phyloP scores from a whole-genome alignment of 2,329 filamentous ascomycete genomes.

The Phoma sp. region DNA sequence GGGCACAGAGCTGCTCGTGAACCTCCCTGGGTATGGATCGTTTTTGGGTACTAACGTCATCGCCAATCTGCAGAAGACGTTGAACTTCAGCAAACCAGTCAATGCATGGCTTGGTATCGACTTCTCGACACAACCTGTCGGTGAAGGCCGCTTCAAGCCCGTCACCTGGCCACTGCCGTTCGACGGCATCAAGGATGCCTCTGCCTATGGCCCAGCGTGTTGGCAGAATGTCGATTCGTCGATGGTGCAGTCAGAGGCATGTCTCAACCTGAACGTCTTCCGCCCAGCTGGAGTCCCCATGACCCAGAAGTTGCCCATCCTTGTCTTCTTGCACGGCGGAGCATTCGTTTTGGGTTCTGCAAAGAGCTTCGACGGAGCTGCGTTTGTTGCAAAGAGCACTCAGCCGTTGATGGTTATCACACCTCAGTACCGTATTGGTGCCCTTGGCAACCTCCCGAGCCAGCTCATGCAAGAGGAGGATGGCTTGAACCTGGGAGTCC shows the following conservation, averaged over 20 bases:
- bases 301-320: constrained; percentile 37
- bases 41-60: constrained; percentile 50
- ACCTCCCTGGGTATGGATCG: constrained; percentile 49
- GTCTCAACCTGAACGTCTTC: constrained; percentile 42
- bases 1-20: constrained; percentile 28
- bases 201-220: constrained; percentile 51
- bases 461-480: constrained; percentile 43
- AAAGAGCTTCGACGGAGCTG: constrained; percentile 42
- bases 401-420: constrained; percentile 45
- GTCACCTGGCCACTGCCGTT: constrained; percentile 52
- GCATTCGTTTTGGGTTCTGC: constrained; percentile 40
- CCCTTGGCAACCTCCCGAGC: constrained; percentile 42
- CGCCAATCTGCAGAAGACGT: constrained; percentile 41
- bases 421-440: constrained; percentile 43
- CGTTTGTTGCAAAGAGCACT: constrained; percentile 40
- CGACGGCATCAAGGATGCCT: constrained; percentile 49
- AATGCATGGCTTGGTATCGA: constrained; percentile 59
- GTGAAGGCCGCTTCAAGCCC: constrained; percentile 50
- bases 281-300: constrained; percentile 35
- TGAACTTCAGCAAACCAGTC: constrained; percentile 42
- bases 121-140: constrained; percentile 52
- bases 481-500: constrained; percentile 42
- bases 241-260: constrained; percentile 40
- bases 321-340: constrained; percentile 42
- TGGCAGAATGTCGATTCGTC: constrained; percentile 50